These are phyloP conservation scores for Violaceomyces palustris DNA, from an alignment of 1,284 basidiomycete genomes.

Conservation along the genomic window DNA sequence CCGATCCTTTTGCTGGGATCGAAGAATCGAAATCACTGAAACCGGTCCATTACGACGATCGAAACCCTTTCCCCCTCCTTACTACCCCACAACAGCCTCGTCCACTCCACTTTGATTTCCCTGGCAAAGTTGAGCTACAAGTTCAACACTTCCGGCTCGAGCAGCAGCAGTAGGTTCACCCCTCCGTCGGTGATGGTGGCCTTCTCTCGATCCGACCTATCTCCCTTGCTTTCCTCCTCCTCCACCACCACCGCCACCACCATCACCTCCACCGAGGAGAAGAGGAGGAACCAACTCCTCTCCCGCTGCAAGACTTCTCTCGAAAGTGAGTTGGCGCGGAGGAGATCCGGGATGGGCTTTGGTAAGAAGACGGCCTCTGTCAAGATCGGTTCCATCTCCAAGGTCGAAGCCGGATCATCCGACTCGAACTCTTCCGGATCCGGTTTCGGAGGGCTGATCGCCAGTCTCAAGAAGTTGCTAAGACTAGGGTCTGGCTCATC, in stretches of 20 bases:
- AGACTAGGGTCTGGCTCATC: constrained; percentile 3
- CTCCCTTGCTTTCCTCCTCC: constrained; percentile 37
- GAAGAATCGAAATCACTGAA: no score
- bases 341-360: constrained; percentile 37
- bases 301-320: constrained; percentile 39
- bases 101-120: constrained; percentile 34
- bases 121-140: constrained; percentile 21
- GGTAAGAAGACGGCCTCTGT: no score
- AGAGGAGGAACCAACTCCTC: constrained; percentile 38
- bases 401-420: constrained; percentile 13
- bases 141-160: not conserved
- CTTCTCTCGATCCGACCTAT: constrained; percentile 46
- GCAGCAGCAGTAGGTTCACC: constrained; percentile 1
- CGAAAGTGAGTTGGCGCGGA: constrained; percentile 33
- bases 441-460: constrained; percentile 1
- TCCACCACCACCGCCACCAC: constrained; percentile 12
- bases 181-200: constrained; percentile 39
- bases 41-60: no score
- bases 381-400: constrained; percentile 40
- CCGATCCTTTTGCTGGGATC: no score
- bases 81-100: no score
- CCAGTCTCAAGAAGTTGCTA: no score
- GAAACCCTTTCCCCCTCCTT: no score
- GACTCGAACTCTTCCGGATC: not conserved
- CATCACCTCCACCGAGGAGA: constrained; percentile 30